Evolutionary conservation across 805 yeast species (phyloP), one percentile per base, ranked within the genome.

Genomic region (Yarrowia sp.): DNA sequence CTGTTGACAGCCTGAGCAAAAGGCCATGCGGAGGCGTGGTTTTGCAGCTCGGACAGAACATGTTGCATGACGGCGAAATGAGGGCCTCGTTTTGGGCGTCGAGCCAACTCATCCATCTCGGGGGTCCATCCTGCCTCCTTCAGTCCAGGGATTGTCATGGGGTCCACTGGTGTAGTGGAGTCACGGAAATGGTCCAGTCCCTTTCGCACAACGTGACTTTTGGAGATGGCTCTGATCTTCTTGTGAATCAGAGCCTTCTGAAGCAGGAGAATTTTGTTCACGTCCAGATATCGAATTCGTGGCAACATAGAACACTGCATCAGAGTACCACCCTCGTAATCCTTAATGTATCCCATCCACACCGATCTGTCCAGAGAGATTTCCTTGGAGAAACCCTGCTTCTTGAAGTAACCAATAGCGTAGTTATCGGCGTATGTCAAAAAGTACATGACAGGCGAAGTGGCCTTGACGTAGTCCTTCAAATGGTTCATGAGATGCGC

Each of bases 261-360:
- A 32, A 92, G 78, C 63, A 95, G 78, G 61, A 95, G 76, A 45
- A 95, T 90, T 75, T 92, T 93, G 1, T 88, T 88, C 69, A 90
- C 87, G 74, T 95, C 99, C 61, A 95, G 79, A 75, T 95, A 95
- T 69, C 98, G 83, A 65, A 91, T 86, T 58, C 85, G 80, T 0
- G 98, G 98, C 62, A 95, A 79, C 96, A 93, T 92, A 0, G 93
- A 78, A 74, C 99, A 95, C 78, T 95, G 98, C 98, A 95, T 93
- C 67, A 95, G 79, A 0, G 99, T 95, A 71, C 98, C 99, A 31
- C 99, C 99, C 77, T 95, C 99, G 76, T 95, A 95, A 79, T 95
- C 99, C 76, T 95, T 95, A 73, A 95, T 95, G 76, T 95, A 95
- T 2, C 99, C 99, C 95, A 91, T 90, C 99, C 99, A 95, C 38